Evolutionary conservation across 73 alveolate species (phyloP).

Genomic region (Symbiodinium pilosum): DNA sequence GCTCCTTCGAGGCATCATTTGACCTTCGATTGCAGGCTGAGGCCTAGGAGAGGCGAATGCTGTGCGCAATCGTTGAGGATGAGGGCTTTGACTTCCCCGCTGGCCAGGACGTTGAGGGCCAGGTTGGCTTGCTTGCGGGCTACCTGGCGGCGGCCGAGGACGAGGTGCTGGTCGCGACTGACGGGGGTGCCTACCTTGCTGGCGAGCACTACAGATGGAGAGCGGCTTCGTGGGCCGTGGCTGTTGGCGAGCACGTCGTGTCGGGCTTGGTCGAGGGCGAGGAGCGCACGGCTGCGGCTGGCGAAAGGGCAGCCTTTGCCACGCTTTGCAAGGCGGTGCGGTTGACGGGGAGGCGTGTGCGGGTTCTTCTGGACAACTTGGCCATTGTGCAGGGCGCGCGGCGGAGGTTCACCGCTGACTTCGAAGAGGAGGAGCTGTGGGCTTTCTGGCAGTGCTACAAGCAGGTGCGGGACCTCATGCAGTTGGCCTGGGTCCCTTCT

Average conservation of each 20-base stretch:
- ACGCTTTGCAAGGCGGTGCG: not conserved
- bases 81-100: not conserved
- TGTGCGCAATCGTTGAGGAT: not conserved
- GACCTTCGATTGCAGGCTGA: not conserved
- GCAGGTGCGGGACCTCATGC: not conserved
- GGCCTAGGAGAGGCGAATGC: not conserved
- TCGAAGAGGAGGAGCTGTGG: not conserved
- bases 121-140: not conserved
- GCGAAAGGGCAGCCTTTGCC: not conserved
- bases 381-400: not conserved
- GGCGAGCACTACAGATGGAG: not conserved
- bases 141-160: not conserved
- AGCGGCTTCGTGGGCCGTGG: not conserved
- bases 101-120: not conserved
- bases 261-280: not conserved
- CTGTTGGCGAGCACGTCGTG: not conserved
- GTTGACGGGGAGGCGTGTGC: not conserved
- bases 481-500: not conserved
- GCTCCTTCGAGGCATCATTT: not conserved
- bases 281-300: not conserved
- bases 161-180: not conserved
- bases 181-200: not conserved
- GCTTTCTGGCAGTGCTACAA: not conserved
- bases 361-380: not conserved
- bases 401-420: not conserved